Conservation (phyloP, 208 protist species). For the Crithidia expoeki region DNA sequence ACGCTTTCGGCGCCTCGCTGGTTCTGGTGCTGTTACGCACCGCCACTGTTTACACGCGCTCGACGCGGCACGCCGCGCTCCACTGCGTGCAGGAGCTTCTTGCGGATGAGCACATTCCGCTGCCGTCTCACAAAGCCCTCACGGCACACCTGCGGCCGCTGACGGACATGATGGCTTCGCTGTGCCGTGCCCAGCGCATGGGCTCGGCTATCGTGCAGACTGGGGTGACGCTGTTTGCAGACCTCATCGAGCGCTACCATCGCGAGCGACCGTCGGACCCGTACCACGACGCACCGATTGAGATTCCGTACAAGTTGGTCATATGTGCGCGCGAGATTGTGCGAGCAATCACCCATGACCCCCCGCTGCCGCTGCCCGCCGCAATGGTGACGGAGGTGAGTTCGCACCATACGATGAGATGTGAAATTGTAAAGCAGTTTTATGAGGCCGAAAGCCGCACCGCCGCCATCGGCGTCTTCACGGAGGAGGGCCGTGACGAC, state of each 20-base stretch:
- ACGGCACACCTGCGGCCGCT: slow-evolving; percentile 62
- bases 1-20: slow-evolving; percentile 60
- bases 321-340: slow-evolving; percentile 63
- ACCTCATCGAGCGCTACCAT: slow-evolving; percentile 77
- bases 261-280: slow-evolving; percentile 38
- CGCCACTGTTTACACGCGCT: slow-evolving; percentile 63
- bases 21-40: slow-evolving; percentile 66
- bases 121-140: slow-evolving; percentile 67
- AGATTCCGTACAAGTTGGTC: slow-evolving; percentile 81
- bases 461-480: slow-evolving; percentile 54
- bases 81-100: slow-evolving; percentile 75
- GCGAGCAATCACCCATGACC: slow-evolving; percentile 55
- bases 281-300: slow-evolving; percentile 22
- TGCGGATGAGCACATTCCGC: slow-evolving; percentile 42
- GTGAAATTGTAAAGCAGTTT: slow-evolving; percentile 37
- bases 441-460: slow-evolving; percentile 16
- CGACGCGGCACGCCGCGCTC: slow-evolving; percentile 75
- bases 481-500: slow-evolving; percentile 50
- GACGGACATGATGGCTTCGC: slow-evolving; percentile 67
- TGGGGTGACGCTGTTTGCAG: slow-evolving; percentile 77
- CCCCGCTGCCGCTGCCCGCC: slow-evolving; percentile 67
- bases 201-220: slow-evolving; percentile 79
- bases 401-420: slow-evolving; percentile 57
- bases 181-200: slow-evolving; percentile 75
- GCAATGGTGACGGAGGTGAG: slow-evolving; percentile 52